A percentile compares a stretch with the other conserved stretches of the same genome.
Conservation (phyloP, 1,284 basidiomycete genomes). For the Ceratobasidium sp. region DNA sequence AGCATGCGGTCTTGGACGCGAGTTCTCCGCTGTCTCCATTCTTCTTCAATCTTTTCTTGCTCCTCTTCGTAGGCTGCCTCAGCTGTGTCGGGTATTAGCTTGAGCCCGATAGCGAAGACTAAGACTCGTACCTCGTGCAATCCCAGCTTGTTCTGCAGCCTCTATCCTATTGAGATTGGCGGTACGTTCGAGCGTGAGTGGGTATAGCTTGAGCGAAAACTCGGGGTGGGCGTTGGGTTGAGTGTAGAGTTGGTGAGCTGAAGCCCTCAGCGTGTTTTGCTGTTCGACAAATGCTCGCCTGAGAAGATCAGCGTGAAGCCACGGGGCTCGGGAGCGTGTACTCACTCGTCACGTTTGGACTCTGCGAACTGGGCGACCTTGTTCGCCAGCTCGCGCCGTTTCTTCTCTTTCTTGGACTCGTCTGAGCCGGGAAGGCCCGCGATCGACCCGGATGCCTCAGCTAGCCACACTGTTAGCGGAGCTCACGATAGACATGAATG, state of each 20-base stretch:
- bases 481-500: background rate
- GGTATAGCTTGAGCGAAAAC: slow-evolving; percentile 77
- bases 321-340: slow-evolving; percentile 57
- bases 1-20: slow-evolving; percentile 77
- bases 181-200: slow-evolving; percentile 78
- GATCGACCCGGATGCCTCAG: slow-evolving; percentile 33
- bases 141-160: slow-evolving; percentile 70
- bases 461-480: slow-evolving; percentile 21
- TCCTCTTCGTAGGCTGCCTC: slow-evolving; percentile 71
- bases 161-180: slow-evolving; percentile 74
- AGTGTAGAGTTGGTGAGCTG: slow-evolving; percentile 43
- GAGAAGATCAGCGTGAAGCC: slow-evolving; percentile 18
- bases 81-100: slow-evolving; percentile 26
- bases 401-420: slow-evolving; percentile 69
- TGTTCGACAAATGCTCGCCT: slow-evolving; percentile 39
- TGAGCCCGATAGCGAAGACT: background rate
- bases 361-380: slow-evolving; percentile 69
- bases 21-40: slow-evolving; percentile 78
- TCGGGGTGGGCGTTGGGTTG: slow-evolving; percentile 70
- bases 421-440: slow-evolving; percentile 52
- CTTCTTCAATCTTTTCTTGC: slow-evolving; percentile 78
- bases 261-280: slow-evolving; percentile 33
- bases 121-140: slow-evolving; percentile 24
- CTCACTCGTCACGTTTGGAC: slow-evolving; percentile 80
- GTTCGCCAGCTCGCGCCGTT: slow-evolving; percentile 74